Base-by-base conservation (phyloP, 2,329 filamentous ascomycete species). In the Leptodontidium sp. region DNA sequence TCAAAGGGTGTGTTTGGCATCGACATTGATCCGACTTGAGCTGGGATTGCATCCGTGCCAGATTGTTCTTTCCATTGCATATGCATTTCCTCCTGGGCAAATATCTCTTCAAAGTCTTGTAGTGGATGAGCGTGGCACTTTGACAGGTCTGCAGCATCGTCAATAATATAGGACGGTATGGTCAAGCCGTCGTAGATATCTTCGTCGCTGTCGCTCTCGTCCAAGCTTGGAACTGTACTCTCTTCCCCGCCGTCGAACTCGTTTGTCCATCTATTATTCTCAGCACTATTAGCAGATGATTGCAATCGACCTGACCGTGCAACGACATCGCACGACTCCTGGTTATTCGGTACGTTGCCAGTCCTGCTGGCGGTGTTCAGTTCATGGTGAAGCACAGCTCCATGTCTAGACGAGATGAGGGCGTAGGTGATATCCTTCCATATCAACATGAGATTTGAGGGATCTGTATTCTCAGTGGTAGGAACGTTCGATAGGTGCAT, bases 311-410 rank as follows among this genome's bases (percentile, higher is more conserved):
- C 8, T 14, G 24, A 53, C 26, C 15, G 12, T 26, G 24, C 24
- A 53, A 53, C 12, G 4, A 53, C 6, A 53, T 53, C 26, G 50
- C 50, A 29, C 21, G 24, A 53, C 26, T 53, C 12, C 26, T 29
- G 11, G 11, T 53, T 53, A 53, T 53, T 53, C 12, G 6, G 24
- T 53, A 53, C 8, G 24, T 17, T 32, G 50, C 11, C 24, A 53
- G 12, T 53, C 12, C 24, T 53, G 11, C 50, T 53, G 12, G 26
- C 12, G 24, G 24, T 53, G 24, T 53, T 32, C 24, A 53, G 24
- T 53, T 53, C 50, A 29, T 53, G 11, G 50, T 53, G 24, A 26
- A 53, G 50, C 50, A 53, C 26, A 29, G 50, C 50, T 53, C 12
- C 14, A 53, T 53, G 11, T 53, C 26, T 24, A 53, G 12, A 53